A percentile compares a stretch with the other conserved stretches of the same genome.
Conservation (phyloP, 176 grass and related monocot genomes). For the Triticum timopheevii region DNA sequence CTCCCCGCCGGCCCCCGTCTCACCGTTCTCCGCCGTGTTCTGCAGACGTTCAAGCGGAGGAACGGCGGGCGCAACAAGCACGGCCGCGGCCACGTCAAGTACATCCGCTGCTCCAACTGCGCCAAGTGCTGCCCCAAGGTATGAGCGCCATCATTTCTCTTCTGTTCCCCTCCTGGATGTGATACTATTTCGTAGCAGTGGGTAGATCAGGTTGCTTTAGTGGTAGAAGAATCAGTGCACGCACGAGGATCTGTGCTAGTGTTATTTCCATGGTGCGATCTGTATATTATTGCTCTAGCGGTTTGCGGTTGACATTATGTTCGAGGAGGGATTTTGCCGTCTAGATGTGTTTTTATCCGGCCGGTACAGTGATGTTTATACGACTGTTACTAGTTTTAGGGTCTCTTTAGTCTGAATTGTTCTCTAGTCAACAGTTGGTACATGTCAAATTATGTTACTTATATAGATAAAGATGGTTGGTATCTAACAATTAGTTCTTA, state of each 20-base stretch:
- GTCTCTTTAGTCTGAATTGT: too few relatives aligned
- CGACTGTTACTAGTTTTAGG: too few relatives aligned
- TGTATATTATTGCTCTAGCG: background rate
- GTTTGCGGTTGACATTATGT: background rate
- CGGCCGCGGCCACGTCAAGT: conserved; percentile 70
- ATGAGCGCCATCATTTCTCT: background rate
- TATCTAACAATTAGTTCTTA: background rate
- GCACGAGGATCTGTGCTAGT: background rate
- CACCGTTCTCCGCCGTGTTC: background rate
- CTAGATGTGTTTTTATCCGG: background rate
- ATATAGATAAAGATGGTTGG: too few relatives aligned
- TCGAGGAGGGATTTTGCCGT: background rate
- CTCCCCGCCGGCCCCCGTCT: background rate
- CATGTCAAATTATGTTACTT: too few relatives aligned
- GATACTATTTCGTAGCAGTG: background rate
- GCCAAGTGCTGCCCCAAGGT: conserved; percentile 73
- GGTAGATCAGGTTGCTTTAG: background rate
- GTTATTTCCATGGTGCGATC: background rate
- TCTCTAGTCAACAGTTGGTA: too few relatives aligned
- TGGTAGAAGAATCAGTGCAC: background rate
- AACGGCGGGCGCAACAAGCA: conserved; percentile 79
- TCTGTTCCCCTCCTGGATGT: background rate
- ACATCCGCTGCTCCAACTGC: conserved; percentile 73
- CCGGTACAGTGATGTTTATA: background rate
- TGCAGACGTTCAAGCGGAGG: conserved; percentile 74